Percentiles rank a stretch among this genome's conserved stretches.
Conservation (phyloP, 495 filamentous ascomycete genomes). For the Aspergillus cavernicola region DNA sequence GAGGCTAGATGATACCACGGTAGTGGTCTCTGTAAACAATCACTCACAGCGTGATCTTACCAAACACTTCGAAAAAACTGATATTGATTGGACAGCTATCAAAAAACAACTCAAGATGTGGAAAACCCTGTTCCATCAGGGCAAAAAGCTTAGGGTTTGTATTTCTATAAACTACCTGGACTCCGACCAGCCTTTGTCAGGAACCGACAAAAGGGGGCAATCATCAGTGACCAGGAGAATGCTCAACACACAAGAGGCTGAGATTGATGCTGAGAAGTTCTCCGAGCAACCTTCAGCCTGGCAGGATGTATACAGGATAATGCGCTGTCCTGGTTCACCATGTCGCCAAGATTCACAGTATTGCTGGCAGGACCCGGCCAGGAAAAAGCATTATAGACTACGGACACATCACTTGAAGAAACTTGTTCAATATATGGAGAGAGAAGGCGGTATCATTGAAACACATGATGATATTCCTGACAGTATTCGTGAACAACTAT, state of each 20-base stretch:
- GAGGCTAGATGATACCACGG: background rate
- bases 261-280: slow-evolving; percentile 1
- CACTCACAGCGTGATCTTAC: slow-evolving; percentile 21
- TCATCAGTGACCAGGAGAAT: slow-evolving; percentile 5
- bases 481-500: slow-evolving; percentile 25
- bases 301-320: slow-evolving; percentile 27
- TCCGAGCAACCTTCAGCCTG: slow-evolving; percentile 15
- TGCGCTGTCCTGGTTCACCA: slow-evolving; percentile 23
- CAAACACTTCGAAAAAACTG: slow-evolving; percentile 16
- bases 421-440: slow-evolving; percentile 23
- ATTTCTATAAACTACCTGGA: slow-evolving; percentile 10
- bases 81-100: slow-evolving; percentile 22
- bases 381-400: slow-evolving; percentile 31
- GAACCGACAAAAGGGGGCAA: background rate
- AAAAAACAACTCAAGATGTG: slow-evolving; percentile 20
- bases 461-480: slow-evolving; percentile 27
- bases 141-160: slow-evolving; percentile 4
- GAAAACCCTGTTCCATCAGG: slow-evolving; percentile 2
- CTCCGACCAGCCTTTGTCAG: background rate
- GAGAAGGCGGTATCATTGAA: slow-evolving; percentile 20
- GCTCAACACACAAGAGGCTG: background rate
- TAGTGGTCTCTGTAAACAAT: slow-evolving; percentile 20
- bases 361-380: slow-evolving; percentile 29
- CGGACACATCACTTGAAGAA: slow-evolving; percentile 23
- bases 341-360: background rate